A percentile compares a stretch with the other conserved stretches of the same genome.
Evolutionary conservation across 2,329 filamentous ascomycete species (phyloP).

Genomic region (Clonostachys sp.): DNA sequence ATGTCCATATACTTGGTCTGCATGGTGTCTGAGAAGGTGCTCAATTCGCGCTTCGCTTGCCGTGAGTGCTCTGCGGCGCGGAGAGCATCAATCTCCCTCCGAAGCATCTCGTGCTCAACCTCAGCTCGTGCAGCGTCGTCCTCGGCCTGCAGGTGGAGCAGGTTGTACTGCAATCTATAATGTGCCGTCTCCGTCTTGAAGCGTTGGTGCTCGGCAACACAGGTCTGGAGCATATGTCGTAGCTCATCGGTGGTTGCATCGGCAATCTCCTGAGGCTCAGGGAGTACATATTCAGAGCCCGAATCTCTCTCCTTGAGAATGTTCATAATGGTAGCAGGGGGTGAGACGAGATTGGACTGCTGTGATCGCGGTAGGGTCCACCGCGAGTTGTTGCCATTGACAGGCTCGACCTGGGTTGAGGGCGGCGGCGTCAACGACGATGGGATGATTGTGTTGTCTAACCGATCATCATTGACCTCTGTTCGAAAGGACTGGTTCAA

Average conservation of each 20-base stretch:
- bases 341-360: constrained; percentile 45
- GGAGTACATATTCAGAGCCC: constrained; percentile 37
- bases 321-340: constrained; percentile 42
- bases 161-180: constrained; percentile 83
- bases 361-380: constrained; percentile 32
- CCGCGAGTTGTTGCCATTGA: constrained; percentile 13
- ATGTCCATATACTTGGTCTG: constrained; percentile 56
- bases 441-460: constrained; percentile 41
- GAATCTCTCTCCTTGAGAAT: constrained; percentile 20
- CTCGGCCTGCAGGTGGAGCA: constrained; percentile 77
- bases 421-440: constrained; percentile 55
- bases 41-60: constrained; percentile 51
- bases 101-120: constrained; percentile 89
- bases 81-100: constrained; percentile 80
- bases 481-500: constrained; percentile 42
- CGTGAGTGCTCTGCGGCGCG: constrained; percentile 68
- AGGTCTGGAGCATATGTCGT: constrained; percentile 48
- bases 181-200: constrained; percentile 82
- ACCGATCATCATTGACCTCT: constrained; percentile 42
- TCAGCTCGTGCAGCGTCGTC: constrained; percentile 82
- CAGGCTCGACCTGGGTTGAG: constrained; percentile 42
- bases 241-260: constrained; percentile 52
- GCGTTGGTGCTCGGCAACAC: constrained; percentile 51
- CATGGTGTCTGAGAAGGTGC: constrained; percentile 45
- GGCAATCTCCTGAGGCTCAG: constrained; percentile 42